These are phyloP conservation scores for Stevia rebaudiana DNA, from an alignment of 140 eudicot species.

Conservation along the genomic window DNA sequence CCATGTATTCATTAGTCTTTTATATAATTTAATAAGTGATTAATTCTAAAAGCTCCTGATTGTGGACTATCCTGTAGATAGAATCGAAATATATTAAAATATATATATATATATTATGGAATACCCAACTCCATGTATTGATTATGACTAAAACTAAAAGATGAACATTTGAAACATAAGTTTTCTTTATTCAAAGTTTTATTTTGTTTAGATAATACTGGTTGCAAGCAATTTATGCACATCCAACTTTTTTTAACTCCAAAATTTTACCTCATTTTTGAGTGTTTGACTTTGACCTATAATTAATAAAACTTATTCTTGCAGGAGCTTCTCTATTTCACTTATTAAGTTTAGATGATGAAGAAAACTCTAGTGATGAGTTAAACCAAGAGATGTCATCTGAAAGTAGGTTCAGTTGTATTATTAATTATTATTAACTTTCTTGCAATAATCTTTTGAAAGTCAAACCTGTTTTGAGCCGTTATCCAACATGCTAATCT, in stretches of 20 bases:
- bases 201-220: neutral
- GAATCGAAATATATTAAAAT: neutral
- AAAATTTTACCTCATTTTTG: neutral
- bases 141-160: neutral
- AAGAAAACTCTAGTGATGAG: slow-evolving; percentile 13
- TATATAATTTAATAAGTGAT: neutral
- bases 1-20: neutral
- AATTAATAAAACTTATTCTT: slow-evolving; percentile 2
- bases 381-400: slow-evolving; percentile 21
- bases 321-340: slow-evolving; percentile 52
- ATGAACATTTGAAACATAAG: neutral
- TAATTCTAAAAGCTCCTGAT: neutral
- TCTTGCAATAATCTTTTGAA: neutral
- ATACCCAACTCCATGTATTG: slow-evolving; percentile 2
- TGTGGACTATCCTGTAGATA: neutral
- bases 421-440: neutral
- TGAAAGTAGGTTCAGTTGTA: slow-evolving; percentile 23
- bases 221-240: neutral
- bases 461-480: neutral
- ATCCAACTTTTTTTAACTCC: neutral
- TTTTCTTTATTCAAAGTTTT: neutral
- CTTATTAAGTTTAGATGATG: slow-evolving; percentile 34
- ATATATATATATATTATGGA: neutral
- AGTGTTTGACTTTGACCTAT: slow-evolving; percentile 7
- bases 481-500: neutral